These are phyloP conservation scores for Phtheirospermum japonicum DNA, from an alignment of 257 asterid genomes.

Conservation along the genomic window DNA sequence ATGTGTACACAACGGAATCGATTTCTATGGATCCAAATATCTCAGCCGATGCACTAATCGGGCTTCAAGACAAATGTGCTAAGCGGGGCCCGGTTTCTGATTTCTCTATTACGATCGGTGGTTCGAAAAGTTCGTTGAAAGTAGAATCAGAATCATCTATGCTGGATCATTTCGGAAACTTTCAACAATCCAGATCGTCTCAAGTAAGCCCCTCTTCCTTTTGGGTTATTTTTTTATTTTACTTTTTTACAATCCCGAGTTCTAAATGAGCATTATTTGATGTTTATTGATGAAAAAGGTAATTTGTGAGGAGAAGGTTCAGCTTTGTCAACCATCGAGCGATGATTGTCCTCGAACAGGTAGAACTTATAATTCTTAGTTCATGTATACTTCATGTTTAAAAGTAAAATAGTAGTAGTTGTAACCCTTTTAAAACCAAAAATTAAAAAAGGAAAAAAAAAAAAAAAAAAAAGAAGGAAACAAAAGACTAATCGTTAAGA, in stretches of 20 bases:
- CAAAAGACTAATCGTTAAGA: too few species aligned
- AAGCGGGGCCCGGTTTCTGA: slow-evolving; percentile 29
- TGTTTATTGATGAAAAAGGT: slow-evolving; percentile 30
- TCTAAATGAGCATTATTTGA: neutral
- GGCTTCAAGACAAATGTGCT: slow-evolving; percentile 20
- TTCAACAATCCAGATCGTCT: slow-evolving; percentile 34
- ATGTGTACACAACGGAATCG: slow-evolving; percentile 28
- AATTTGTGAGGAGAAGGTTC: slow-evolving; percentile 32
- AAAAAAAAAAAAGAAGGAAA: too few species aligned
- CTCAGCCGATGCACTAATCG: slow-evolving; percentile 27
- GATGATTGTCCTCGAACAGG: slow-evolving; percentile 34
- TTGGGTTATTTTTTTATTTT: too few species aligned
- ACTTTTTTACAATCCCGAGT: too few species aligned
- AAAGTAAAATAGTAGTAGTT: too few species aligned
- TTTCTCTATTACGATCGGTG: slow-evolving; percentile 31
- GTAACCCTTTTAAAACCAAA: too few species aligned
- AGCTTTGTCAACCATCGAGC: slow-evolving; percentile 25
- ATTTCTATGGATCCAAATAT: slow-evolving; percentile 31
- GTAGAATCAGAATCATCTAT: slow-evolving; percentile 28
- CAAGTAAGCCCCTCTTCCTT: slow-evolving; percentile 32
- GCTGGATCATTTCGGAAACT: slow-evolving; percentile 34
- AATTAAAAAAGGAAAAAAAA: too few species aligned
- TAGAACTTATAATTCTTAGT: too few species aligned
- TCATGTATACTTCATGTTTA: too few species aligned
- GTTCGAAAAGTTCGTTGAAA: slow-evolving; percentile 29